Evolutionary conservation across 225 moss, liverwort and hornwort genomes (phyloP).

Genomic region (Sphagnum tenellum): DNA sequence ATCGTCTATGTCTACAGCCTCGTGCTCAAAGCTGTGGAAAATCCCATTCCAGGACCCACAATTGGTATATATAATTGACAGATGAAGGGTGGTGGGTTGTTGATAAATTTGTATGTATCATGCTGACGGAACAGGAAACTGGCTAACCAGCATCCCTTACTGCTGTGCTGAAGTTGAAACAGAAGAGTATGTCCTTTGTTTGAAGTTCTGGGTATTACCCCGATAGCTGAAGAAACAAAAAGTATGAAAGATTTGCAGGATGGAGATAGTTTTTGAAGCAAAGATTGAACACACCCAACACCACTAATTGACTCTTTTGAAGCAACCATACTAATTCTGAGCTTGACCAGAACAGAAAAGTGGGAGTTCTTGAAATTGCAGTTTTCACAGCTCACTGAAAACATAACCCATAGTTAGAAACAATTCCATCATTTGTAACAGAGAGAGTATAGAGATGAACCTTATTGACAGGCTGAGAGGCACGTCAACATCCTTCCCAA

Average conservation of each 20-base stretch:
- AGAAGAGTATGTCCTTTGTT: slow-evolving; percentile 21
- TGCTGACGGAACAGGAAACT: slow-evolving; percentile 32
- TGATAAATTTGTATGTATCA: slow-evolving; percentile 54
- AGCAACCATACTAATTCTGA: too few species aligned
- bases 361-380: too few species aligned
- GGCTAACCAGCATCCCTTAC: slow-evolving; percentile 41
- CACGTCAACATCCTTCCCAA: slow-evolving; percentile 60
- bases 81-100: slow-evolving; percentile 74
- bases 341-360: too few species aligned
- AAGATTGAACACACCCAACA: too few species aligned
- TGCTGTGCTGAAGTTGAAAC: slow-evolving; percentile 50
- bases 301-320: too few species aligned
- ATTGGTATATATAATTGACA: slow-evolving; percentile 97
- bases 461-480: slow-evolving; percentile 77
- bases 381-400: too few species aligned
- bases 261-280: too few species aligned
- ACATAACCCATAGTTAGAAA: too few species aligned
- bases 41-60: slow-evolving; percentile 99
- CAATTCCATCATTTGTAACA: too few species aligned
- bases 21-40: slow-evolving; percentile 99
- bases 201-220: too few species aligned
- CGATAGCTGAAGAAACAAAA: too few species aligned
- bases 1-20: slow-evolving; percentile 99
- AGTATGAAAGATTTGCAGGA: too few species aligned
- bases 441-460: slow-evolving; percentile 9